Evolutionary conservation across 371 early-diverging fungal genomes (phyloP).

Genomic region (Apophysomyces trapeziformis): DNA sequence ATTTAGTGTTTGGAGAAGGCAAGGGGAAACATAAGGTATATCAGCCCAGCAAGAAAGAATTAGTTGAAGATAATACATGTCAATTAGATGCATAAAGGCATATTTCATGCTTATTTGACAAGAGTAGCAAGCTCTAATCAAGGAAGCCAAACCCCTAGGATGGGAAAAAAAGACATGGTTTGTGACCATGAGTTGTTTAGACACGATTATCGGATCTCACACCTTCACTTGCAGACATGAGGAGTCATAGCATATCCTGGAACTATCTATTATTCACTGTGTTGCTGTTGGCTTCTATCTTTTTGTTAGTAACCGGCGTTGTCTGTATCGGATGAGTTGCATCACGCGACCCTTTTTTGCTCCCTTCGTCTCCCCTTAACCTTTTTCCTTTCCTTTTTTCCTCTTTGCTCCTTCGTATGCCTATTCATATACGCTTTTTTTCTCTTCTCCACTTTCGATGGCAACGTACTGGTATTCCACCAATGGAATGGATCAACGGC

Average conservation of each 20-base stretch:
- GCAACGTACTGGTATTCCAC: constrained; percentile 40
- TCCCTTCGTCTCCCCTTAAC: constrained; percentile 12
- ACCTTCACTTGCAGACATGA: neutral
- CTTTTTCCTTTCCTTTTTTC: neutral
- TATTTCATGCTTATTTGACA: no score
- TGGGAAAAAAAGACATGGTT: no score
- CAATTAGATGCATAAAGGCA: no score
- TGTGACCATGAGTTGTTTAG: no score
- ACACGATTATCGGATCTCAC: neutral
- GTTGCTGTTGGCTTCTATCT: neutral
- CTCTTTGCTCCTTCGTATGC: constrained; percentile 8
- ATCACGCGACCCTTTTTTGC: constrained; percentile 8
- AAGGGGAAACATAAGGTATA: no score
- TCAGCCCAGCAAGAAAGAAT: no score
- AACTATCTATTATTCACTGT: neutral
- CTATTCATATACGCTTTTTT: neutral
- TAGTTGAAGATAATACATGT: no score
- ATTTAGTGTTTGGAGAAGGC: no score
- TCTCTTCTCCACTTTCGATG: constrained; percentile 12
- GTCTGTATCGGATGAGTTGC: constrained; percentile 5
- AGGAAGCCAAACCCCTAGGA: no score
- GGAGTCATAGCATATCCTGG: neutral
- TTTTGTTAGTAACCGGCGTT: neutral
- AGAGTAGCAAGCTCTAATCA: no score
- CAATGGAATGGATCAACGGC: constrained; percentile 30